phyloP scores from a whole-genome alignment of 768 basidiomycete species.

The Agrocybe pediades region DNA sequence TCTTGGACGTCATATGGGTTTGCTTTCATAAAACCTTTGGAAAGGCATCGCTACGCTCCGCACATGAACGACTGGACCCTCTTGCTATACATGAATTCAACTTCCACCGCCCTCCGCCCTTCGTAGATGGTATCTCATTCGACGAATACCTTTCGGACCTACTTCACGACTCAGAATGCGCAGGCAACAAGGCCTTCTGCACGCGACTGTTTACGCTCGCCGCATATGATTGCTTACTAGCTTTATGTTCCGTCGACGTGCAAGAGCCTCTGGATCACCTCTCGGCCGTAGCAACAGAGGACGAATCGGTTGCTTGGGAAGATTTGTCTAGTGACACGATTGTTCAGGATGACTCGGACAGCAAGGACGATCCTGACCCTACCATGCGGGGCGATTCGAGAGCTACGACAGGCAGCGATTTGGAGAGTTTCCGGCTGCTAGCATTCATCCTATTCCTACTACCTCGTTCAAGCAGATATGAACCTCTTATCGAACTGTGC shows the following conservation, averaged over 20 bases:
- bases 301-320: background rate
- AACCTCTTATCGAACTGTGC: background rate
- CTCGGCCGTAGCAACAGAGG: background rate
- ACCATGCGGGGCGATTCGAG: background rate
- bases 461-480: background rate
- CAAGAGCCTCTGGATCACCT: background rate
- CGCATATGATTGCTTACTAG: background rate
- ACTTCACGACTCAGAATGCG: background rate
- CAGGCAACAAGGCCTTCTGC: background rate
- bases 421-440: background rate
- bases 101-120: background rate
- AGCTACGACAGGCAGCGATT: background rate
- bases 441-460: background rate
- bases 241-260: background rate
- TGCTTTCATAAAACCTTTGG: background rate
- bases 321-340: background rate
- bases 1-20: background rate
- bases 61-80: too few relatives aligned
- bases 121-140: background rate
- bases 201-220: background rate
- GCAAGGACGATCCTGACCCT: background rate
- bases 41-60: background rate
- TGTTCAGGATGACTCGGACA: background rate
- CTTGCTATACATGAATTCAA: background rate
- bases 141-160: background rate